These are phyloP conservation scores for Hibiscus mutabilis DNA, from an alignment of 345 rosid genomes.

Conservation along the genomic window DNA sequence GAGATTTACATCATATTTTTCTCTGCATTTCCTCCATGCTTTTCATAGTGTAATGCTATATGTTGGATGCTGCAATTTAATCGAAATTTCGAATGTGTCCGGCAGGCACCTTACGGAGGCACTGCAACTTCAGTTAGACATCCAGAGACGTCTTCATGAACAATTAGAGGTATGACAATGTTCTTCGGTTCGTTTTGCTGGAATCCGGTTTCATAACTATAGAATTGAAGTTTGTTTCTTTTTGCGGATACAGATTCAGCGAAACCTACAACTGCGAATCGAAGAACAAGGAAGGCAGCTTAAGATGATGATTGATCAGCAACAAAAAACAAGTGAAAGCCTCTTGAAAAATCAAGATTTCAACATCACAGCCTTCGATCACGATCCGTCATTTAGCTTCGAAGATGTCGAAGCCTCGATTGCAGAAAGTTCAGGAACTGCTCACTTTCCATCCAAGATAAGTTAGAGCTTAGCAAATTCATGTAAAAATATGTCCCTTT, in stretches of 20 bases:
- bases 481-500: neutral
- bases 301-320: slow-evolving; percentile 75
- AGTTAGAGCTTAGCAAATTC: slow-evolving; percentile 28
- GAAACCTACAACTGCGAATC: slow-evolving; percentile 64
- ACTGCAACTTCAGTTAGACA: slow-evolving; percentile 68
- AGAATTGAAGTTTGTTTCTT: neutral
- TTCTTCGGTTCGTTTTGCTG: neutral
- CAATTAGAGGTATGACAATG: slow-evolving; percentile 63
- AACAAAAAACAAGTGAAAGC: slow-evolving; percentile 42
- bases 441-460: slow-evolving; percentile 52
- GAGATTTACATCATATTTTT: neutral
- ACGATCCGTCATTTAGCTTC: slow-evolving; percentile 19
- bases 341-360: slow-evolving; percentile 25
- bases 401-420: slow-evolving; percentile 40
- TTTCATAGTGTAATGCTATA: neutral
- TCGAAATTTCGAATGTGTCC: neutral
- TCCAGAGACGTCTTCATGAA: slow-evolving; percentile 87
- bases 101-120: slow-evolving; percentile 80
- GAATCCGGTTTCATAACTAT: neutral
- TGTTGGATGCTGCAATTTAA: neutral
- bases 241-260: slow-evolving; percentile 48
- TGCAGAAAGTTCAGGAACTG: slow-evolving; percentile 38
- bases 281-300: slow-evolving; percentile 88
- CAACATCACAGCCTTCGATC: slow-evolving; percentile 19
- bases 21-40: neutral